Percentiles rank a stretch among this genome's conserved stretches.
Evolutionary conservation across 2,329 filamentous ascomycete genomes (phyloP).

Genomic region (Diplodia scrobiculata): DNA sequence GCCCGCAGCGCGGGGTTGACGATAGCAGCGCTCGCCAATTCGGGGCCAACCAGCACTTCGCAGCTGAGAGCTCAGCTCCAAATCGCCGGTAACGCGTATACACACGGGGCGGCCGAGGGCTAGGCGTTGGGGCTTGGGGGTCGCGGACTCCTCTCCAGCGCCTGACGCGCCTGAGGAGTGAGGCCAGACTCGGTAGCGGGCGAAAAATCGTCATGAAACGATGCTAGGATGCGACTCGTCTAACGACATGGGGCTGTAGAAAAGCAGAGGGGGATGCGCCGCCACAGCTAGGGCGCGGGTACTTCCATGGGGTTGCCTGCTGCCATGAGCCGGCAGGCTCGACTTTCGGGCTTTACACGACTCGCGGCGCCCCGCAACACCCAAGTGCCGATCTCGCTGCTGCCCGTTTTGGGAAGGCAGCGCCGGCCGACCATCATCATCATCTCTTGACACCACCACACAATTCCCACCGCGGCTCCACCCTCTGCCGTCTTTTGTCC

Average conservation of each 20-base stretch:
- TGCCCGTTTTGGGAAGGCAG: background rate
- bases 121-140: slow-evolving; percentile 9
- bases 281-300: slow-evolving; percentile 18
- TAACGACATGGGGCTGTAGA: background rate
- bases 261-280: background rate
- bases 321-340: slow-evolving; percentile 13
- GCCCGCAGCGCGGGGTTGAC: slow-evolving; percentile 5
- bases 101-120: slow-evolving; percentile 6
- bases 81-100: background rate
- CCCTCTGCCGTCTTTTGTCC: slow-evolving; percentile 16
- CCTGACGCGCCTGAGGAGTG: slow-evolving; percentile 7
- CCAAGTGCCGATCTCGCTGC: background rate
- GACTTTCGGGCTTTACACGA: background rate
- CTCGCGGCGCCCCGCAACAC: background rate
- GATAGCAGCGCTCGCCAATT: background rate
- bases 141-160: slow-evolving; percentile 9
- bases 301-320: slow-evolving; percentile 5
- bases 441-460: slow-evolving; percentile 16
- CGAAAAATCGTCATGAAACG: background rate
- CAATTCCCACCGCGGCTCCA: slow-evolving; percentile 23
- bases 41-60: background rate
- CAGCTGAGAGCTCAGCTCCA: slow-evolving; percentile 4
- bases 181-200: slow-evolving; percentile 1
- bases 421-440: slow-evolving; percentile 12
- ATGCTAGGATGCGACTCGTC: background rate